Evolutionary conservation across 768 basidiomycete genomes (phyloP), one percentile per base, ranked within the genome.

Genomic region (Russula dissimulans): DNA sequence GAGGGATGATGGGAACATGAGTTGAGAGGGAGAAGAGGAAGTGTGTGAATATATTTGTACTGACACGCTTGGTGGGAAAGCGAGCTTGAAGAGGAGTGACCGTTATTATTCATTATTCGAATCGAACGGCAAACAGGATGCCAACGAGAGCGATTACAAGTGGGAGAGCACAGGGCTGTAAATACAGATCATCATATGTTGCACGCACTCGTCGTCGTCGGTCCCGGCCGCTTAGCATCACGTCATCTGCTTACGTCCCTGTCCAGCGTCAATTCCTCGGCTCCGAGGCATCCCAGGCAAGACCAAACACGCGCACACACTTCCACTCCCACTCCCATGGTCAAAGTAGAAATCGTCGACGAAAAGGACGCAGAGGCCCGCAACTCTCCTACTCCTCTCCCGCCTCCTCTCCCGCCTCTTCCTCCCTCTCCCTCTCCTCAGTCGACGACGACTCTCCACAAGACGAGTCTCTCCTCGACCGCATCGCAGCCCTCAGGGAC

Each of bases 341-440:
- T 97, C 82, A 93, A 93, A 67, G 90, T 97, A 67, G 84, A 92
- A 75, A 89, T 90, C 70, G 86, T 90, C 64, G 86, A 89, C 64
- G 87, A 88, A 68, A 88, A 87, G 77, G 89, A 91, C 75, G 76
- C 77, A 59, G 75, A 71, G 49, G 75, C 70, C 54, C 61, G 65
- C 57, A 73, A 73, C 64, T 89, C 86, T 0, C 89, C 52, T 93
- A 94, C 70, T 78, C 80, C 43, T 87, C 89, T 48, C 72, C 85
- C 45, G 81, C 88, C 5, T 88, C 87, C 2, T 90, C 89, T 5
- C 82, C 84, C 67, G 84, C 85, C 0, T 82, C 79, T 55, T 86
- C 80, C 49, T 80, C 86, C 15, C 80, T 79, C 62, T 91, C 87
- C n/a, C 80, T 93, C 66, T 86, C 88, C 22, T 91, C 91, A 59